Evolutionary conservation across 306 rosid species (phyloP).

Genomic region (Castanea crenata): DNA sequence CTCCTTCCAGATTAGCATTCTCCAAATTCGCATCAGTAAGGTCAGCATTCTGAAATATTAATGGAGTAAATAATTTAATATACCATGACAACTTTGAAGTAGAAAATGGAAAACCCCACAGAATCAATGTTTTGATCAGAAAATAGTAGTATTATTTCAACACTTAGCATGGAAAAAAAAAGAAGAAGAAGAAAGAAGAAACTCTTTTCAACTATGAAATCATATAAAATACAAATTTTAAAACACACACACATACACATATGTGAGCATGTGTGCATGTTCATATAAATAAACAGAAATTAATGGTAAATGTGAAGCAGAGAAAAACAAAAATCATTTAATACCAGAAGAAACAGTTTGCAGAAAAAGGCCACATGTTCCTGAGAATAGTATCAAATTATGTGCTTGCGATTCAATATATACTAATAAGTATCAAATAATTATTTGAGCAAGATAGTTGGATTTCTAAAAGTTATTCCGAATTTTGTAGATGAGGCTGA

Average conservation of each 20-base stretch:
- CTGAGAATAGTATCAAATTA: not conserved
- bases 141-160: not conserved
- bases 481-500: not conserved
- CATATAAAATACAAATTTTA: not conserved
- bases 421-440: not conserved
- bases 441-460: not conserved
- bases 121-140: not conserved
- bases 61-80: slow-evolving; percentile 10
- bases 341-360: not conserved
- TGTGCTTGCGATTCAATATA: not conserved
- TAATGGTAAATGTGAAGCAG: not conserved
- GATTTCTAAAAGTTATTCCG: not conserved
- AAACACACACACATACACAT: not conserved
- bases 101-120: not conserved
- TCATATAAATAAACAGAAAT: not conserved
- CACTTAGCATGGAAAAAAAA: not conserved
- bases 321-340: not conserved
- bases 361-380: not conserved
- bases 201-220: not conserved
- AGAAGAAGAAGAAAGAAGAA: not conserved
- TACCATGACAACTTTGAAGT: not conserved
- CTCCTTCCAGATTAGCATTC: slow-evolving; percentile 91
- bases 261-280: not conserved
- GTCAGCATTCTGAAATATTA: slow-evolving; percentile 74
- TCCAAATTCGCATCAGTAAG: slow-evolving; percentile 90